phyloP scores from a whole-genome alignment of 139 green algal genomes.

The Spirogloea muscicola region DNA sequence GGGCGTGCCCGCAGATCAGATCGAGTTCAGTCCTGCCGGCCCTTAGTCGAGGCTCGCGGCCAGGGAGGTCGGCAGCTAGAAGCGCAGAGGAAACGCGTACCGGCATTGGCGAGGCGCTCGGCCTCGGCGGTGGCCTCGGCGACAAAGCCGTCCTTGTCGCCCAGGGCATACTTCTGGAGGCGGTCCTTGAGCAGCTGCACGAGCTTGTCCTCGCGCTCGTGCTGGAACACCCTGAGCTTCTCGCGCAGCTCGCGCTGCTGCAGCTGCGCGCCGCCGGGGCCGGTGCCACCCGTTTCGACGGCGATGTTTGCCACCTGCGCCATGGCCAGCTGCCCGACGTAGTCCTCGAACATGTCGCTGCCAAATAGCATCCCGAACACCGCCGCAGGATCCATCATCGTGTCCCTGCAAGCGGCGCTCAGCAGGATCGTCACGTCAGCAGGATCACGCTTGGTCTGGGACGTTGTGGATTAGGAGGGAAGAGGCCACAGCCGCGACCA shows the following conservation, averaged over 20 bases:
- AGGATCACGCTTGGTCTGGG: no score
- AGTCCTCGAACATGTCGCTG: constrained; percentile 55
- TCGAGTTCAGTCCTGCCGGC: no score
- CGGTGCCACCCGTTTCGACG: constrained; percentile 12
- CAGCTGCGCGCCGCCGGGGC: background rate
- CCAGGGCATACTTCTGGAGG: constrained; percentile 24
- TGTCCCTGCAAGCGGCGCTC: no score
- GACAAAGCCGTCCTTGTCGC: constrained; percentile 27
- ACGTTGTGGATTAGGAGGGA: no score
- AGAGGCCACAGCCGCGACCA: no score
- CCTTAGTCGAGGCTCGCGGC: no score
- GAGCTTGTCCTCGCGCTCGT: constrained; percentile 21
- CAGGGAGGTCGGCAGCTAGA: no score
- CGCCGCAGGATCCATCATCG: constrained; percentile 50
- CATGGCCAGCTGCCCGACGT: constrained; percentile 55
- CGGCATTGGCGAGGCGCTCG: constrained; percentile 15
- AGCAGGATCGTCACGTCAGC: no score
- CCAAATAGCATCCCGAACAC: constrained; percentile 59
- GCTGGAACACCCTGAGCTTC: constrained; percentile 24
- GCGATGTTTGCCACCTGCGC: constrained; percentile 40
- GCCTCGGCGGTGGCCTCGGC: constrained; percentile 21
- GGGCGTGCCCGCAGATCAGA: background rate
- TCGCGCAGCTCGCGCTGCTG: constrained; percentile 1
- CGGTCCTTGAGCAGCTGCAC: constrained; percentile 9
- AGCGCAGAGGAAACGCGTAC: background rate